phyloP scores from a whole-genome alignment of 108 stramenopile genomes.

The Chaetoceros tenuissimus region DNA sequence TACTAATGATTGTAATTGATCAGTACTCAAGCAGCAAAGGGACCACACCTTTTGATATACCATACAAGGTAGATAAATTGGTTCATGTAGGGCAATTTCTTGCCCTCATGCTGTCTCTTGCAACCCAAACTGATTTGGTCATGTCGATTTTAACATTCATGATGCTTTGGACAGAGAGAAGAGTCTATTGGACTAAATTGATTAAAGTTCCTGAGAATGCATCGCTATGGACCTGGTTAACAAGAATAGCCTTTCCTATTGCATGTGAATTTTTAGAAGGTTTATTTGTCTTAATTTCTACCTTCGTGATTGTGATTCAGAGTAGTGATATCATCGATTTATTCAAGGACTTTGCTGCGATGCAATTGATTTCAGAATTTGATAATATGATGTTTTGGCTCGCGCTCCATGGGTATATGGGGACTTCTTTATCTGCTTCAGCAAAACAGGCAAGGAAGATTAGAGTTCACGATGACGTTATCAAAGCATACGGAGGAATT shows the following conservation, averaged over 20 bases:
- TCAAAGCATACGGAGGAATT: background rate
- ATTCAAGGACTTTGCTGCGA: background rate
- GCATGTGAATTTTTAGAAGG: background rate
- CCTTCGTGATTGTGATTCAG: background rate
- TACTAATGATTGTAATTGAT: background rate
- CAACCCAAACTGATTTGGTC: background rate
- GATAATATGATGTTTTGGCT: constrained; percentile 1
- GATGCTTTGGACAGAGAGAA: background rate
- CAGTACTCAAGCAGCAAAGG: background rate
- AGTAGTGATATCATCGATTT: background rate
- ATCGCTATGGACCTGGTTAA: background rate
- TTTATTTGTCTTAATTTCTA: background rate
- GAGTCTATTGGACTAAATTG: background rate
- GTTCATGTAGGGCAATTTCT: background rate
- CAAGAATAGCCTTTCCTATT: background rate
- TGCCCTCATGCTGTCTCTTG: background rate
- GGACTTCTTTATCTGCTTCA: background rate
- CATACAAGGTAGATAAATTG: background rate
- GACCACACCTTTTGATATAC: background rate
- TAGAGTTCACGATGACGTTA: background rate
- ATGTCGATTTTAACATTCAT: background rate
- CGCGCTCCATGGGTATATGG: background rate
- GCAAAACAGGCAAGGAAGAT: background rate
- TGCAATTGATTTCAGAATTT: background rate
- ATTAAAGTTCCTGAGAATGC: background rate